These are phyloP conservation scores for Selaginella tamariscina DNA, from an alignment of 75 land plant genomes.

Conservation along the genomic window DNA sequence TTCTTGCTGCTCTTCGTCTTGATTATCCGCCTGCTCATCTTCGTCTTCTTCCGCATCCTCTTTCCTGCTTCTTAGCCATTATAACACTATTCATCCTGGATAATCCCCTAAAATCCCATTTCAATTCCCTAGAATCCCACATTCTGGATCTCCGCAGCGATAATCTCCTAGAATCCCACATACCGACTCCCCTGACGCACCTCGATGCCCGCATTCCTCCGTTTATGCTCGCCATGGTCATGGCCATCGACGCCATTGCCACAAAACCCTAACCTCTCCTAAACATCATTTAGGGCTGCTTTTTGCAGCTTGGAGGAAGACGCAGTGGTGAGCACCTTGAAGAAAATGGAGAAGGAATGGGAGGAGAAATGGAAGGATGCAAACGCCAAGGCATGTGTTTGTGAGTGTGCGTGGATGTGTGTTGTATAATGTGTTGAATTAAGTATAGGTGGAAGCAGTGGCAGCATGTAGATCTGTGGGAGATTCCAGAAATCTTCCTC, in stretches of 20 bases:
- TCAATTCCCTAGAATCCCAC: background rate
- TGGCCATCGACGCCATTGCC: background rate
- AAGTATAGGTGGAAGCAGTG: background rate
- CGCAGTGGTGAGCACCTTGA: background rate
- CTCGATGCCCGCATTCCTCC: background rate
- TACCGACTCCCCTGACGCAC: background rate
- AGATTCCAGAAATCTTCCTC: slow-evolving; percentile 11
- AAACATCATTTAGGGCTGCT: background rate
- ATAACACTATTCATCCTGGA: no score
- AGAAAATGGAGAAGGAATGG: background rate
- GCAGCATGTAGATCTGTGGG: background rate
- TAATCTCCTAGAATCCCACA: background rate
- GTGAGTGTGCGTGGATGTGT: no score
- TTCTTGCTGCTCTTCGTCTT: no score
- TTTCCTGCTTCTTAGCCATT: no score
- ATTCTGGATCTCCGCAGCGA: background rate
- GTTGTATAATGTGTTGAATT: no score
- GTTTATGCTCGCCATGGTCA: background rate
- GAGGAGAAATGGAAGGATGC: background rate
- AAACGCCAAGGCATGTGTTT: background rate
- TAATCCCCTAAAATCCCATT: no score
- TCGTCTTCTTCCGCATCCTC: no score
- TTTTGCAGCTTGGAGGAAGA: no score
- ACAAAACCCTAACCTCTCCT: background rate
- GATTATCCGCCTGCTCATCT: no score